Evolutionary conservation across 345 rosid species (phyloP).

Genomic region (Salix brachista): DNA sequence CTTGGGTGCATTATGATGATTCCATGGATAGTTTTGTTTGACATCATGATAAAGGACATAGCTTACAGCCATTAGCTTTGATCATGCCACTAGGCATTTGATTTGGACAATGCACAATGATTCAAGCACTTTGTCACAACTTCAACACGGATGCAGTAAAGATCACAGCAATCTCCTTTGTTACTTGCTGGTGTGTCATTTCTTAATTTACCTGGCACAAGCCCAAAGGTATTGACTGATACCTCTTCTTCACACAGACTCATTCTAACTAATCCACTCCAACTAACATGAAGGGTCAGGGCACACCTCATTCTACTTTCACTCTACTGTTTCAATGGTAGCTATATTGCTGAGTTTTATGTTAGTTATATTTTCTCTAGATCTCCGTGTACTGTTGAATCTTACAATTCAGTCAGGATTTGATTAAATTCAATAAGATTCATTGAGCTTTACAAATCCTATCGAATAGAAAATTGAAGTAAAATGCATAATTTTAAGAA

Average conservation of each 20-base stretch:
- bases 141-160: neutral
- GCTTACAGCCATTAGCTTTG: neutral
- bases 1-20: too few species aligned
- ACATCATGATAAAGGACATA: neutral
- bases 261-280: too few species aligned
- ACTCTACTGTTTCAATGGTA: too few species aligned
- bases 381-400: neutral
- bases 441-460: neutral
- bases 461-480: neutral
- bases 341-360: too few species aligned
- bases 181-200: too few species aligned
- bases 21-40: too few species aligned
- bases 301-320: too few species aligned
- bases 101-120: constrained; percentile 22
- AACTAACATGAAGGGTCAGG: too few species aligned
- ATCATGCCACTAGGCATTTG: constrained; percentile 24
- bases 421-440: neutral
- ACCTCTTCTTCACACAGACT: too few species aligned
- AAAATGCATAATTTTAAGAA: neutral
- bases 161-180: neutral
- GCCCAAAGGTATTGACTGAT: too few species aligned
- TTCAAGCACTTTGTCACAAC: constrained; percentile 14
- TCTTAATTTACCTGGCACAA: too few species aligned
- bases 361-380: too few species aligned
- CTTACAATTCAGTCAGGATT: neutral